Conservation (phyloP, 345 rosid genomes). For the Camelina sativa region DNA sequence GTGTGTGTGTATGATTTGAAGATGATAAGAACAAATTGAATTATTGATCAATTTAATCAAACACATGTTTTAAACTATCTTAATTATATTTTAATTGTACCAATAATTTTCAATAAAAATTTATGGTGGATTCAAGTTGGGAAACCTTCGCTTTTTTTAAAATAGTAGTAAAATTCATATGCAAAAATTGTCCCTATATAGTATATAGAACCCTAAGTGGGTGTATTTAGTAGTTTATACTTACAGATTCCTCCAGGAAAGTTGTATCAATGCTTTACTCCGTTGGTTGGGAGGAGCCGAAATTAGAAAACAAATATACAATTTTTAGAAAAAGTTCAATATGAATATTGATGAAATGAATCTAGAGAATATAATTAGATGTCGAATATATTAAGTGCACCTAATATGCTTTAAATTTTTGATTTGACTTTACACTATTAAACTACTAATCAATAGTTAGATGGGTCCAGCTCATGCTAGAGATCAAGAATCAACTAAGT, state of each 20-base stretch:
- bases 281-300: neutral
- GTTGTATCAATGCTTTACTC: neutral
- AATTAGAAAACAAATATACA: neutral
- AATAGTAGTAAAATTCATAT: neutral
- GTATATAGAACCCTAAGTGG: neutral
- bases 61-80: neutral
- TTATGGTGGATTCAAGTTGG: neutral
- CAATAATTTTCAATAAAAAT: neutral
- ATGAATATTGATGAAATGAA: constrained; percentile 12
- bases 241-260: neutral
- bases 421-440: constrained; percentile 17
- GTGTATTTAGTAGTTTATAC: neutral
- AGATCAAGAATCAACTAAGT: constrained; percentile 17
- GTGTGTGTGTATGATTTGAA: neutral
- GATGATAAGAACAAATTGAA: neutral
- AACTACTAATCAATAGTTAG: constrained; percentile 1
- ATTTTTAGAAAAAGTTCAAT: neutral
- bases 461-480: constrained; percentile 20
- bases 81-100: neutral
- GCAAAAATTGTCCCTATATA: neutral
- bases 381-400: constrained; percentile 17
- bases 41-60: neutral
- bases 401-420: neutral
- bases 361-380: constrained; percentile 9
- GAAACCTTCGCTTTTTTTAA: neutral